Conservation (phyloP, 352 stramenopile species). For the Pythium scleroteichum region DNA sequence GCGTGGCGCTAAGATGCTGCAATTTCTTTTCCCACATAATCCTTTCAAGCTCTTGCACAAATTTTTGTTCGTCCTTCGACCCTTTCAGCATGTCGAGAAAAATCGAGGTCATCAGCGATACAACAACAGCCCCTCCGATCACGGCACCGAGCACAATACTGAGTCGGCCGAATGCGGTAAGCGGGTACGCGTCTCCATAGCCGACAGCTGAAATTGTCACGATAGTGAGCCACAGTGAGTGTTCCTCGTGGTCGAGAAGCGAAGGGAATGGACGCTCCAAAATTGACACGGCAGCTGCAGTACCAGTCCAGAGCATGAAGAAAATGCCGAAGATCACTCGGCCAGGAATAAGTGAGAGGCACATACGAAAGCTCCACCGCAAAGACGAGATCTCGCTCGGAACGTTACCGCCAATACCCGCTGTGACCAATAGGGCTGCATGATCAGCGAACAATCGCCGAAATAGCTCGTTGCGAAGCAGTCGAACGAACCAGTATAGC, state of each 20-base stretch:
- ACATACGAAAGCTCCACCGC: conserved; percentile 58
- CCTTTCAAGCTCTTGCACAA: conserved; percentile 45
- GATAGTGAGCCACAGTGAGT: conserved; percentile 65
- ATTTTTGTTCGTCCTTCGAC: conserved; percentile 52
- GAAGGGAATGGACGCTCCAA: conserved; percentile 64
- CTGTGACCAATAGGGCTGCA: conserved; percentile 22
- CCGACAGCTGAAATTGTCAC: conserved; percentile 64
- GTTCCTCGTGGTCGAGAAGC: conserved; percentile 51
- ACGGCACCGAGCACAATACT: conserved; percentile 52
- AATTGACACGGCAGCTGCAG: conserved; percentile 50
- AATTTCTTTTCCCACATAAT: conserved; percentile 43
- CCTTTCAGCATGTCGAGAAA: conserved; percentile 65
- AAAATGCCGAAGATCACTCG: conserved; percentile 50
- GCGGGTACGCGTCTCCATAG: conserved; percentile 58
- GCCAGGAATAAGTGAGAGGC: conserved; percentile 40
- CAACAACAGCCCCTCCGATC: conserved; percentile 47
- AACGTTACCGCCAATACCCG: conserved; percentile 30
- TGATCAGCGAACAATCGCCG: conserved; percentile 36
- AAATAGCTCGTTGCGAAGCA: conserved; percentile 53
- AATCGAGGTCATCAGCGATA: conserved; percentile 65
- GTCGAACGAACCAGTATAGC: conserved; percentile 60
- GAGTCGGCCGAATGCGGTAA: conserved; percentile 49
- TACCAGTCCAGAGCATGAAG: conserved; percentile 46
- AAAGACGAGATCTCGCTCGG: conserved; percentile 43
- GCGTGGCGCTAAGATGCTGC: conserved; percentile 26